Evolutionary conservation across 129 eudicot species (phyloP).

Genomic region (carrot (Daucus carota)): DNA sequence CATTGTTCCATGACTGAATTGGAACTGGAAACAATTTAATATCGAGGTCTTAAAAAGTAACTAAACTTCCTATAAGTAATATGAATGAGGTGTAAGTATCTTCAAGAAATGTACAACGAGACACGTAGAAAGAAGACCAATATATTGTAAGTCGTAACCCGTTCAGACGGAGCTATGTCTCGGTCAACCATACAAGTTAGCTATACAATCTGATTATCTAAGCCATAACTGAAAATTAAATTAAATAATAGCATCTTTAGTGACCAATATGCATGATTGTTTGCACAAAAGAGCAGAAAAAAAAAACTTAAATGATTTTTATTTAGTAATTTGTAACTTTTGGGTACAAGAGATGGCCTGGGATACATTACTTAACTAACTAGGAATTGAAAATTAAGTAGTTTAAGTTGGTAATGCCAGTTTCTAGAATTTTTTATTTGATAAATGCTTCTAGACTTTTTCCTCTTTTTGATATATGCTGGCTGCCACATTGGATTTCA

Average conservation of each 20-base stretch:
- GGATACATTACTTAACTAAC: background rate
- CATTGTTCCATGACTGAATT: conserved; percentile 8
- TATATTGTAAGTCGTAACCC: background rate
- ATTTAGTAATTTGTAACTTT: background rate
- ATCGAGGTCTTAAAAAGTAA: background rate
- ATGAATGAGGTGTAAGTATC: background rate
- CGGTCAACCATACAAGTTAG: background rate
- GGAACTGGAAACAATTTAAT: background rate
- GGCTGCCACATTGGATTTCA: background rate
- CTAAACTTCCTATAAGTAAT: background rate
- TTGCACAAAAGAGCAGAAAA: background rate
- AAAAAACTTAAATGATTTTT: background rate
- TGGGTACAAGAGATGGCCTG: background rate
- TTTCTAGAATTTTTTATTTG: background rate
- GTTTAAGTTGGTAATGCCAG: background rate
- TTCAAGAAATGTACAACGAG: background rate
- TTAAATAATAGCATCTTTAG: background rate
- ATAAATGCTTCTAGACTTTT: background rate
- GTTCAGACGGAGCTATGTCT: background rate
- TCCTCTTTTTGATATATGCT: background rate
- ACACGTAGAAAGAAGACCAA: background rate
- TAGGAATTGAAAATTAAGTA: background rate
- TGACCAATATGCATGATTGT: background rate
- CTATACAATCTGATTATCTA: background rate
- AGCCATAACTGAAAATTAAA: background rate